phyloP scores from a whole-genome alignment of 2,329 filamentous ascomycete genomes.

The Chaetoscypha palmicola region DNA sequence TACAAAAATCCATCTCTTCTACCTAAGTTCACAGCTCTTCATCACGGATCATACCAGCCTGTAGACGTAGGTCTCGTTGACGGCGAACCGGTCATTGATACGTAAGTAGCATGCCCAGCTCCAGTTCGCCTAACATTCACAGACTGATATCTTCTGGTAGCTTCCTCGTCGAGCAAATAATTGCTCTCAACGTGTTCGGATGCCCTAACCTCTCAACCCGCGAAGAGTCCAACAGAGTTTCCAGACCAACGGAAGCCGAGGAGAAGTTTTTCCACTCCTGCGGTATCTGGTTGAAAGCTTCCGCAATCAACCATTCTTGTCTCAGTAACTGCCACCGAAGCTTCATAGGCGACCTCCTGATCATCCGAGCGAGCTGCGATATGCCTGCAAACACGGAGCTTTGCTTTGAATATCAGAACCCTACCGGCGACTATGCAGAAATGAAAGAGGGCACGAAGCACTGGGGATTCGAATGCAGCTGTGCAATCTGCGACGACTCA shows the following conservation, averaged over 20 bases:
- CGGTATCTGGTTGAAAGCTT: slow-evolving; percentile 43
- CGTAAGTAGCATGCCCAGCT: no score
- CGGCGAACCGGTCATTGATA: slow-evolving; percentile 38
- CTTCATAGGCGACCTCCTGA: slow-evolving; percentile 49
- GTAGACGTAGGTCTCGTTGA: slow-evolving; percentile 29
- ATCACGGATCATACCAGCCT: slow-evolving; percentile 36
- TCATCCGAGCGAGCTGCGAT: slow-evolving; percentile 41
- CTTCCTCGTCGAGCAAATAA: slow-evolving; percentile 39
- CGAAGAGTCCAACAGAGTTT: slow-evolving; percentile 14
- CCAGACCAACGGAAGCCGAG: neutral
- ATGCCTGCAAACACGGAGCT: slow-evolving; percentile 41
- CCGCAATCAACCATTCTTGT: slow-evolving; percentile 48
- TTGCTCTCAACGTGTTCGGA: slow-evolving; percentile 39
- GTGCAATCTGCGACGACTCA: neutral
- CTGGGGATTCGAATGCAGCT: neutral
- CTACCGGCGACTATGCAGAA: neutral
- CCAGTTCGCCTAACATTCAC: no score
- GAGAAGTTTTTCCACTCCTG: slow-evolving; percentile 21
- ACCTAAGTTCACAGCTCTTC: slow-evolving; percentile 32
- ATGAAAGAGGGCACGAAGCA: neutral
- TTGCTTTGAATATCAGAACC: neutral
- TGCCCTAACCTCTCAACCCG: slow-evolving; percentile 26
- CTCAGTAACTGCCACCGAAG: slow-evolving; percentile 38
- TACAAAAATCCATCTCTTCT: slow-evolving; percentile 34
- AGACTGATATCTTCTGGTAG: no score